Percentiles rank a stretch among this genome's conserved stretches.
phyloP scores from a whole-genome alignment of 2,329 filamentous ascomycete species.

The Pseudogymnoascus verrucosus region DNA sequence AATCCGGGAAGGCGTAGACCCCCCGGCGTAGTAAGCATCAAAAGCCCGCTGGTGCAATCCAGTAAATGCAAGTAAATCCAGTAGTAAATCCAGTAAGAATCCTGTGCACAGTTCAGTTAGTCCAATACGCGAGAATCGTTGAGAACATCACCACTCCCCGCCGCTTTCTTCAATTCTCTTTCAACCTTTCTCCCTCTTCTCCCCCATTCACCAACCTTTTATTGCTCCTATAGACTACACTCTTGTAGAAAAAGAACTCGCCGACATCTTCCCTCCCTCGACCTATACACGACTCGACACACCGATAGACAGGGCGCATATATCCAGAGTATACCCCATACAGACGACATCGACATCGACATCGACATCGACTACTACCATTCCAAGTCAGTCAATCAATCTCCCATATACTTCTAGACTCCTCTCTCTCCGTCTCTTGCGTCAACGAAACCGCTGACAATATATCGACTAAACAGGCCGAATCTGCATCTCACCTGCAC shows the following conservation, averaged over 20 bases:
- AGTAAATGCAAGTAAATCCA: not conserved
- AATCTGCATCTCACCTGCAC: not conserved
- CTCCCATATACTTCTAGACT: not conserved
- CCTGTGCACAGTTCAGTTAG: not conserved
- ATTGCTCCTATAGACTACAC: not conserved
- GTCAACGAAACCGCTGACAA: not conserved
- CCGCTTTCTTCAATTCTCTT: not conserved
- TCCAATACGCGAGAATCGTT: not conserved
- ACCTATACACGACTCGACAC: not conserved
- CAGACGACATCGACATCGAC: not conserved
- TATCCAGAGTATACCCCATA: not conserved
- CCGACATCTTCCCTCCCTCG: not conserved
- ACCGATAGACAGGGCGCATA: not conserved
- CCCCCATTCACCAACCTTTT: not conserved
- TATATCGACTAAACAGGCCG: not conserved
- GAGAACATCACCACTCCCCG: constrained; percentile 3
- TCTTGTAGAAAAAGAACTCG: not conserved
- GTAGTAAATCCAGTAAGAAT: not conserved
- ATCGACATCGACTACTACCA: not conserved
- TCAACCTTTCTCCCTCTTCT: not conserved
- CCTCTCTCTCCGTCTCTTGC: not conserved
- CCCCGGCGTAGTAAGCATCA: constrained; percentile 3
- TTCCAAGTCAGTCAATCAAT: not conserved
- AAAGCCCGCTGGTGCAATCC: not conserved
- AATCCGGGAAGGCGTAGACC: constrained; percentile 1